Percentiles rank a stretch among this genome's conserved stretches.
Conservation (phyloP, 106 monocot species). For the Dendrobium officinale region DNA sequence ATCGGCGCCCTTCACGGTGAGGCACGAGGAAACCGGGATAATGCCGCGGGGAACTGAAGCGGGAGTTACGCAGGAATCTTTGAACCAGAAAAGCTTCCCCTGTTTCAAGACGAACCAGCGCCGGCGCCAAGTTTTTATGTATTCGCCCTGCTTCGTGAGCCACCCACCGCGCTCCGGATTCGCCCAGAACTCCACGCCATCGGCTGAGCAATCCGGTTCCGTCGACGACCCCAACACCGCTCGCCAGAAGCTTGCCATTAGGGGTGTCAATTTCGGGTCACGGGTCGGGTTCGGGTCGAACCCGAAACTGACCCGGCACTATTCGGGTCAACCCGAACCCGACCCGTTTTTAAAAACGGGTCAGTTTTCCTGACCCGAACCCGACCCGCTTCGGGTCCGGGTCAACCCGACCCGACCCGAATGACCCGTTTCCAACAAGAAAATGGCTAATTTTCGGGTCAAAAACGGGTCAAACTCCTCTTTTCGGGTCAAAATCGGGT, state of each 20-base stretch:
- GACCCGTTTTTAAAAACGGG: too few relatives aligned
- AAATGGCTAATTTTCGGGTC: too few relatives aligned
- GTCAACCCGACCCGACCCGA: too few relatives aligned
- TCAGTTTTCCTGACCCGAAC: too few relatives aligned
- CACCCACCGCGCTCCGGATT: constrained; percentile 44
- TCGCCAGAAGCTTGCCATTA: constrained; percentile 30
- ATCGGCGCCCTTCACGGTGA: constrained; percentile 62
- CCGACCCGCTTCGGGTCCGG: too few relatives aligned
- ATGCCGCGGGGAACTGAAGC: constrained; percentile 46
- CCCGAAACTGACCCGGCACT: too few relatives aligned
- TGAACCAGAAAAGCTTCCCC: constrained; percentile 71
- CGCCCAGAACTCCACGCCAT: constrained; percentile 51
- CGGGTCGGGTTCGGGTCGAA: too few relatives aligned
- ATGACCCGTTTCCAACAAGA: too few relatives aligned
- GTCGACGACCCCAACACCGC: constrained; percentile 17
- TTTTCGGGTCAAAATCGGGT: too few relatives aligned
- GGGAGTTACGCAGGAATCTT: constrained; percentile 33
- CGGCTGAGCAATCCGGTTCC: constrained; percentile 9
- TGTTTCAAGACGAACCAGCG: constrained; percentile 67
- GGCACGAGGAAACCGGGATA: constrained; percentile 47
- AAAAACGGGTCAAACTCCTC: too few relatives aligned
- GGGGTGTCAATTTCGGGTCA: too few relatives aligned
- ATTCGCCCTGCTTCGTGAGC: constrained; percentile 62
- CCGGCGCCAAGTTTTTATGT: constrained; percentile 63
- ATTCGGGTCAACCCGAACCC: too few relatives aligned